Base-by-base conservation (phyloP, 2,329 filamentous ascomycete genomes). In the Colletotrichum tropicale region DNA sequence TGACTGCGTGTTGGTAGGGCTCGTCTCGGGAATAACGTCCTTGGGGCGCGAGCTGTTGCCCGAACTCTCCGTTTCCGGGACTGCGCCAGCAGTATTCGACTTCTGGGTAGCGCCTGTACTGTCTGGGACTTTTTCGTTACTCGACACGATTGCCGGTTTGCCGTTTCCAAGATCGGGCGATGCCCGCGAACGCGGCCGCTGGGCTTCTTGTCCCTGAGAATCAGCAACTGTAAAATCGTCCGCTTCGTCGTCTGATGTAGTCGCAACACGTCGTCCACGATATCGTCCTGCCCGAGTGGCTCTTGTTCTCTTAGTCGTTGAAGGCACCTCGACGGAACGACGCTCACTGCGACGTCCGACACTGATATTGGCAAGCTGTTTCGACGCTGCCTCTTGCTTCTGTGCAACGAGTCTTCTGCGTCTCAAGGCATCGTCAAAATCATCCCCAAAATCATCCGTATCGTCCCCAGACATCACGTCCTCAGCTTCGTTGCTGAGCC, bases 321-420 rank as follows among this genome's bases (percentile, higher is more conserved):
- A 68, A 4, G 72, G 75, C 8, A 70, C 62, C 6, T 73, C 71
- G 15, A 71, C 15, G 32, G 52, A 26, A 16, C 52, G 72, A 6
- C 61, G 69, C 3, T 62, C 28, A 10, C 15, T 24, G 10, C 30
- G 36, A 1, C 75, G 72, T 7, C 48, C 56, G 6, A 88, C 82
- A 67, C 81, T 84, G n/a, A 89, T 86, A 13, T 81, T 83, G 1
- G 82, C 83, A 74, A 89, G 83, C 38, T 86, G 82, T 75, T 85
- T 82, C 2, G 84, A 82, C 5, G 86, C 87, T 26, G 84, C 81
- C 2, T 86, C 83, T 43, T 85, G 84, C 69, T 84, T 88, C 55
- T 79, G 78, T 18, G 84, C 83, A 5, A 83, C 86, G 43, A 80
- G 83, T 30, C 82, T 84, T 9, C 81, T 83, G 15, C 86, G 84